Evolutionary conservation across 2,329 filamentous ascomycete species (phyloP).

Genomic region (Exserohilum rostratum): DNA sequence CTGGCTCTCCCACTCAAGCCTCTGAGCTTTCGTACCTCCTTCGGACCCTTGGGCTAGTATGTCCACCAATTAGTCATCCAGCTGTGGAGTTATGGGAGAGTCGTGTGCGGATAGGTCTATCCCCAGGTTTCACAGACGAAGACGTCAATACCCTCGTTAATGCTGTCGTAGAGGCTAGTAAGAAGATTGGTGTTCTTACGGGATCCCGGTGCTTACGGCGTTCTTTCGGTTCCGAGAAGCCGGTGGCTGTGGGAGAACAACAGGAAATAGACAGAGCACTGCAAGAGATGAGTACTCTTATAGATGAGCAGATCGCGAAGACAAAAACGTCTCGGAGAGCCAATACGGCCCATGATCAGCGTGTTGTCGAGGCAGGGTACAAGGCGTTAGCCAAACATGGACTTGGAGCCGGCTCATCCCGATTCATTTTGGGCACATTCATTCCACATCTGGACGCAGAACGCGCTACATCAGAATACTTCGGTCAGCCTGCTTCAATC

Average conservation of each 20-base stretch:
- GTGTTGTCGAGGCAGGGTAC: not conserved
- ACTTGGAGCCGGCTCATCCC: not conserved
- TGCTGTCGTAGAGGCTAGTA: not conserved
- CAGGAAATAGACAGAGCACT: not conserved
- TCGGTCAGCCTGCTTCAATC: not conserved
- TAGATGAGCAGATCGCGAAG: not conserved
- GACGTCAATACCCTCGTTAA: not conserved
- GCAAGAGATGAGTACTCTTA: not conserved
- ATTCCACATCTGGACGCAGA: not conserved
- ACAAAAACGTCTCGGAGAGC: not conserved
- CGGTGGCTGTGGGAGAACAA: not conserved
- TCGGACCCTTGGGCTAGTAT: not conserved
- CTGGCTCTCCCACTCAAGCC: not conserved
- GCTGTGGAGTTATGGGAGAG: slow-evolving; percentile 3
- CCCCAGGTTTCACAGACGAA: not conserved
- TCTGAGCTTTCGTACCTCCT: slow-evolving; percentile 1
- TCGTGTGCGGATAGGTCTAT: slow-evolving; percentile 1
- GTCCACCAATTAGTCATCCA: not conserved
- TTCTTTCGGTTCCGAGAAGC: not conserved
- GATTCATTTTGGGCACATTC: not conserved
- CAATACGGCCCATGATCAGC: not conserved
- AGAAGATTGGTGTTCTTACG: not conserved
- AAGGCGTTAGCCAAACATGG: not conserved
- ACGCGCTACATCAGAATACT: not conserved
- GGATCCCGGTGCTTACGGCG: not conserved